Evolutionary conservation across 768 basidiomycete species (phyloP).

Genomic region (Tephrocybe sp.): DNA sequence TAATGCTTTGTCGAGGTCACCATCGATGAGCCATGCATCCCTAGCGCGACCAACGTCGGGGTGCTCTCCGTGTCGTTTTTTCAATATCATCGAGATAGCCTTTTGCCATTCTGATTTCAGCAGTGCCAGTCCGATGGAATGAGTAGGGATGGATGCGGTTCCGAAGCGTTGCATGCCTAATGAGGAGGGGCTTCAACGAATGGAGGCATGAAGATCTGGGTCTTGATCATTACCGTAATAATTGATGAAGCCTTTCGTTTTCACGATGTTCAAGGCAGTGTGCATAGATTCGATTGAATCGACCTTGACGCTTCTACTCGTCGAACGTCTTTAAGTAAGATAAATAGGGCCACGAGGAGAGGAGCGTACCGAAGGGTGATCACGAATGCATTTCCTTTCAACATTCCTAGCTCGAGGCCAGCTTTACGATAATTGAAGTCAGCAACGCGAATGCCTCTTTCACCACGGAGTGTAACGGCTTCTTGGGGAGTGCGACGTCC

Average conservation of each 20-base stretch:
- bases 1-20: conserved; percentile 77
- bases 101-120: conserved; percentile 88
- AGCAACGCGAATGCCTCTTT: conserved; percentile 83
- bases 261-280: conserved; percentile 71
- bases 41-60: conserved; percentile 85
- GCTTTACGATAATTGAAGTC: conserved; percentile 85
- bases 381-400: conserved; percentile 93
- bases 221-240: conserved; percentile 71
- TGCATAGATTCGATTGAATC: conserved; percentile 72
- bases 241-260: conserved; percentile 90
- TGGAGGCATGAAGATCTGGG: background rate
- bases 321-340: conserved; percentile 1
- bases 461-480: conserved; percentile 70
- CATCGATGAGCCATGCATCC: conserved; percentile 84
- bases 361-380: conserved; percentile 81
- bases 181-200: conserved; percentile 7
- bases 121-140: conserved; percentile 88
- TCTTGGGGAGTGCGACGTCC: conserved; percentile 54
- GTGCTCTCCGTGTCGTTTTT: conserved; percentile 85
- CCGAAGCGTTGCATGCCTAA: conserved; percentile 98
- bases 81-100: conserved; percentile 80
- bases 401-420: conserved; percentile 87
- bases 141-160: conserved; percentile 93
- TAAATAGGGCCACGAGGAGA: background rate
- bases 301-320: conserved; percentile 78